phyloP scores from a whole-genome alignment of 164 flowering plant species.

The grape (Vitis vinifera) region DNA sequence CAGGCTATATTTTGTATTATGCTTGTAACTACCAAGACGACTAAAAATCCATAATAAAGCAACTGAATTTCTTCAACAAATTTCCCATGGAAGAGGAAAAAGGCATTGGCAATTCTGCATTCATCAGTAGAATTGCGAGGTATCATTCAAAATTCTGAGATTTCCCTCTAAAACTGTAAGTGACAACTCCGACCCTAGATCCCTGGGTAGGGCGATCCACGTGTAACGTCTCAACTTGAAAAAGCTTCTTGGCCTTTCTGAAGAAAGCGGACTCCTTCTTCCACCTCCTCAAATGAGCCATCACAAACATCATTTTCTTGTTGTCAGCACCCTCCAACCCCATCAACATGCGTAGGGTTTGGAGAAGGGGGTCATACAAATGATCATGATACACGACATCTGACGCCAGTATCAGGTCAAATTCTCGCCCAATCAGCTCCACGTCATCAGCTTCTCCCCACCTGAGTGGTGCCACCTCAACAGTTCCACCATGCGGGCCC shows the following conservation, averaged over 20 bases:
- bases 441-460: constrained; percentile 72
- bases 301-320: constrained; percentile 45
- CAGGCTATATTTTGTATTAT: no score
- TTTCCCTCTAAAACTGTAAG: constrained; percentile 53
- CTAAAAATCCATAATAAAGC: no score
- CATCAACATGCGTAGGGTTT: constrained; percentile 55
- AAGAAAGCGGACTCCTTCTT: constrained; percentile 79
- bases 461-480: constrained; percentile 49
- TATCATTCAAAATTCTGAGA: neutral
- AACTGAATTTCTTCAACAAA: no score
- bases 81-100: no score
- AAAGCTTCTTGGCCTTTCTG: constrained; percentile 63
- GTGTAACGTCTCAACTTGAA: constrained; percentile 46
- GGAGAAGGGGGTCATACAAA: constrained; percentile 70
- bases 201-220: constrained; percentile 52
- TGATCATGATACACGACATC: constrained; percentile 92
- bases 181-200: constrained; percentile 67
- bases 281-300: constrained; percentile 95
- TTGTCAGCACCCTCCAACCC: constrained; percentile 12
- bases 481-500: constrained; percentile 39
- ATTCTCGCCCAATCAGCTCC: constrained; percentile 48
- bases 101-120: no score
- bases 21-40: no score
- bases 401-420: constrained; percentile 56
- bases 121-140: no score